Conservation (phyloP, 345 rosid genomes). For the Sisymbrium irio region DNA sequence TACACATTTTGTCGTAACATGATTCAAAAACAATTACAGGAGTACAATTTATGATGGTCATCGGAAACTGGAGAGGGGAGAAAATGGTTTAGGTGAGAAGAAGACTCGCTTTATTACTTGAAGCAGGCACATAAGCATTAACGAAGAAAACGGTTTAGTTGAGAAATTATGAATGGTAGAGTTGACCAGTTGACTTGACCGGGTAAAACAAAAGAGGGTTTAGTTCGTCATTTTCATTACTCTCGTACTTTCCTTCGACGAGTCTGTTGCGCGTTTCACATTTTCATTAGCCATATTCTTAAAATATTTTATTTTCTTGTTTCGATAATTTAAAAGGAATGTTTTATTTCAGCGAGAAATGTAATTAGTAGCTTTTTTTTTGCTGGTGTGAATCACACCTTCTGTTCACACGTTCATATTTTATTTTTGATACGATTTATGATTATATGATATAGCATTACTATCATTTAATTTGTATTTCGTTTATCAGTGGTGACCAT, state of each 20-base stretch:
- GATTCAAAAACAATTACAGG: neutral
- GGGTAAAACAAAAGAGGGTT: neutral
- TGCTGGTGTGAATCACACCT: neutral
- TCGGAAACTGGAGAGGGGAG: neutral
- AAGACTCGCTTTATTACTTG: neutral
- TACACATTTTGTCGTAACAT: neutral
- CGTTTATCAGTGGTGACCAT: constrained; percentile 9
- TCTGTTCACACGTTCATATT: neutral
- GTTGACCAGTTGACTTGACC: constrained; percentile 1
- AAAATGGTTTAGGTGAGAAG: neutral
- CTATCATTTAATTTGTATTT: neutral
- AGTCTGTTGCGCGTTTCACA: constrained; percentile 26
- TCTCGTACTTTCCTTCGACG: constrained; percentile 16
- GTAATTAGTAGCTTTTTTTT: neutral
- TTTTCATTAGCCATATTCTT: neutral
- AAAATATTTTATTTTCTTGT: neutral
- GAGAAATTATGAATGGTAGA: neutral
- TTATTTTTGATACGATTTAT: neutral
- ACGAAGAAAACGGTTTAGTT: neutral
- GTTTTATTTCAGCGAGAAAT: neutral
- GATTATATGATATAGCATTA: neutral
- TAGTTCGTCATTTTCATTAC: neutral
- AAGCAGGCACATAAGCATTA: neutral
- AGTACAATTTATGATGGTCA: neutral
- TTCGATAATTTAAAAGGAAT: neutral